Conservation (phyloP, 228 moss, liverwort and hornwort species). For the Sphagnum magellanicum region DNA sequence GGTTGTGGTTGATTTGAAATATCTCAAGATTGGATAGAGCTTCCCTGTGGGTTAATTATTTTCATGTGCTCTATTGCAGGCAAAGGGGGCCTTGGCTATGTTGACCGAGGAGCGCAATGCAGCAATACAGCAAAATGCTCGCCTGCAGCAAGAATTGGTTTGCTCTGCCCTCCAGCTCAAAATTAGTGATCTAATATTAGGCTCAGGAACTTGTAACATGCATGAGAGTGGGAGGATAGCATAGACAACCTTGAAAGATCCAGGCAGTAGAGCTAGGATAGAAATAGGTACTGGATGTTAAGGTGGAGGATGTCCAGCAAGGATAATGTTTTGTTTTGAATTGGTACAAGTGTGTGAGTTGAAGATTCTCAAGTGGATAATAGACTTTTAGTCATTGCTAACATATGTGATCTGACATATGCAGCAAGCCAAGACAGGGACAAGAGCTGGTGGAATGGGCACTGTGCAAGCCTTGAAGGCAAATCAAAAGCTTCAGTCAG, state of each 20-base stretch:
- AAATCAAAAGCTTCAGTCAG: constrained; percentile 55
- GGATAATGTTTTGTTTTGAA: too few relatives aligned
- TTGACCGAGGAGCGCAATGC: constrained; percentile 75
- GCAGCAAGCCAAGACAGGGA: constrained; percentile 8
- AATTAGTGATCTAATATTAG: neutral
- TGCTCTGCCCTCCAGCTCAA: neutral
- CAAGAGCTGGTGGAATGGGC: constrained; percentile 25
- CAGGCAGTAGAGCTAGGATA: neutral
- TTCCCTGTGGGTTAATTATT: too few relatives aligned
- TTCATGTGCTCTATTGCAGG: constrained; percentile 18
- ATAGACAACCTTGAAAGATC: neutral
- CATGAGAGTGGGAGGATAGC: neutral
- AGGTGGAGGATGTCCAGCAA: too few relatives aligned
- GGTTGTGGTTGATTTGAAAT: too few relatives aligned
- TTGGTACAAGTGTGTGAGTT: neutral
- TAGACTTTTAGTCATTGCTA: neutral
- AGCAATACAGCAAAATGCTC: constrained; percentile 68
- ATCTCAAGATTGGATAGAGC: too few relatives aligned
- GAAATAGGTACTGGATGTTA: neutral
- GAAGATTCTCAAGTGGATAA: neutral
- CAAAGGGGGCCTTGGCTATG: constrained; percentile 58
- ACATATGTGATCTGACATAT: neutral
- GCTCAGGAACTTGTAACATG: neutral
- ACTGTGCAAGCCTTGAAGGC: constrained; percentile 46
- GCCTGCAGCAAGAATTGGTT: constrained; percentile 84